phyloP scores from a whole-genome alignment of 257 asterid genomes.

The Nicotiana obtusifolia region DNA sequence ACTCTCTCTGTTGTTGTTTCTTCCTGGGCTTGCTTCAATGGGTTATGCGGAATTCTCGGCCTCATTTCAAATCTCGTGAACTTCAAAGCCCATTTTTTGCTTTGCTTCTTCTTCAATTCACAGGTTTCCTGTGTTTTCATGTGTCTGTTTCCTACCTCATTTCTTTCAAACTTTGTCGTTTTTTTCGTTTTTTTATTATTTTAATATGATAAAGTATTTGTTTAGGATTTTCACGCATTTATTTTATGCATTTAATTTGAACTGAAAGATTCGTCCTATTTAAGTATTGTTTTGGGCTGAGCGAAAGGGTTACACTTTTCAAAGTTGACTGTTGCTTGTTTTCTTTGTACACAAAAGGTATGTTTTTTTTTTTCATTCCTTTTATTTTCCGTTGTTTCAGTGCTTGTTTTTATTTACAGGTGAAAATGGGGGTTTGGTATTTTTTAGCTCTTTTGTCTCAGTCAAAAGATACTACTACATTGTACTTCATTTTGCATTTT shows the following conservation, averaged over 20 bases:
- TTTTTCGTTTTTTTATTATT: slow-evolving; percentile 42
- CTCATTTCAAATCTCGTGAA: slow-evolving; percentile 35
- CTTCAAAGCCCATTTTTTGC: slow-evolving; percentile 27
- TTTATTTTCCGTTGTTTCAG: slow-evolving; percentile 13
- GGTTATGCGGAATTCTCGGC: slow-evolving; percentile 38
- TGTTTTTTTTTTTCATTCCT: background rate
- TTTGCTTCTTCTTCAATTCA: slow-evolving; percentile 48
- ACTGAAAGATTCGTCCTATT: slow-evolving; percentile 3
- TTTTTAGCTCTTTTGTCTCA: slow-evolving; percentile 10
- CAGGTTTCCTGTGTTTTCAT: slow-evolving; percentile 52
- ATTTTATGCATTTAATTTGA: background rate
- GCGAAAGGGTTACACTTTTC: background rate
- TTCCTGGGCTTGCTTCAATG: background rate
- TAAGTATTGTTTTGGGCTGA: slow-evolving; percentile 10
- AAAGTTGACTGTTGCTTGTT: slow-evolving; percentile 8
- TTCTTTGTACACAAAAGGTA: background rate
- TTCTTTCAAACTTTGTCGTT: slow-evolving; percentile 38
- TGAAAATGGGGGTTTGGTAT: background rate
- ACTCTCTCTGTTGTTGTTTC: slow-evolving; percentile 11
- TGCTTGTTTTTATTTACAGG: slow-evolving; percentile 11
- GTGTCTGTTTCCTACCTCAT: slow-evolving; percentile 15
- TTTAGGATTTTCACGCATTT: slow-evolving; percentile 8
- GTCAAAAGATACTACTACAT: slow-evolving; percentile 29
- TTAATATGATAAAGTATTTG: slow-evolving; percentile 20
- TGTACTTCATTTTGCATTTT: slow-evolving; percentile 26